Conservation (phyloP, 1,284 basidiomycete species). For the Coriolopsis trogii region DNA sequence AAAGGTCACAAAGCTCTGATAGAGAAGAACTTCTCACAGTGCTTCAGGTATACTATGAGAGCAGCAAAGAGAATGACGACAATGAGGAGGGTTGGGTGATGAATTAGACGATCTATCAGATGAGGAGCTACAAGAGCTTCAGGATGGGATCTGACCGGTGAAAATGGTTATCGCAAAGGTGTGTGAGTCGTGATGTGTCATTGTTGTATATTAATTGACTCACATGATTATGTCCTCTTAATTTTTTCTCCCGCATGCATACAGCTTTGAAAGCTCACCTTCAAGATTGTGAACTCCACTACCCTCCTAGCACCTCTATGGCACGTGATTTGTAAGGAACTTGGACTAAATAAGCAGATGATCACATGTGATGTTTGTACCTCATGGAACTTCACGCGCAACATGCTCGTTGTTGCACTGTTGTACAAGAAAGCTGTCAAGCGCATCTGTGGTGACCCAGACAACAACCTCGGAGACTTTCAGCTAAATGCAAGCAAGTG, state of each 20-base stretch:
- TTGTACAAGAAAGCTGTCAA: conserved; percentile 26
- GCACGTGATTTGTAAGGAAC: conserved; percentile 10
- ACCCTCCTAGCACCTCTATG: conserved; percentile 37
- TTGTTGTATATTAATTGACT: conserved; percentile 32
- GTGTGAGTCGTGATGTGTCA: background rate
- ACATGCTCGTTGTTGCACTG: conserved; percentile 18
- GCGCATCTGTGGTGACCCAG: conserved; percentile 17
- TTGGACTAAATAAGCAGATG: background rate
- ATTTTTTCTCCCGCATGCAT: background rate
- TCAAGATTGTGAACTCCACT: conserved; percentile 33
- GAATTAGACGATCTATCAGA: background rate
- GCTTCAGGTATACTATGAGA: background rate
- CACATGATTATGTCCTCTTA: conserved; percentile 36
- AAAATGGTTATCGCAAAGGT: background rate
- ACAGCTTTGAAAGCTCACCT: conserved; percentile 34
- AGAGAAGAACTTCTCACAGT: background rate
- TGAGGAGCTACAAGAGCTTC: background rate
- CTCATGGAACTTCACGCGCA: background rate
- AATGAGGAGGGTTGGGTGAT: background rate
- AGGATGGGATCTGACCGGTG: background rate
- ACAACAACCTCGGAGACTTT: conserved; percentile 7
- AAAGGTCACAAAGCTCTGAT: background rate
- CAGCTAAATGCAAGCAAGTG: conserved; percentile 24
- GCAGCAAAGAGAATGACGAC: background rate
- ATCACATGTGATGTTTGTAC: background rate